Conservation (phyloP, 495 filamentous ascomycete genomes). For the Bombardia bombarda region DNA sequence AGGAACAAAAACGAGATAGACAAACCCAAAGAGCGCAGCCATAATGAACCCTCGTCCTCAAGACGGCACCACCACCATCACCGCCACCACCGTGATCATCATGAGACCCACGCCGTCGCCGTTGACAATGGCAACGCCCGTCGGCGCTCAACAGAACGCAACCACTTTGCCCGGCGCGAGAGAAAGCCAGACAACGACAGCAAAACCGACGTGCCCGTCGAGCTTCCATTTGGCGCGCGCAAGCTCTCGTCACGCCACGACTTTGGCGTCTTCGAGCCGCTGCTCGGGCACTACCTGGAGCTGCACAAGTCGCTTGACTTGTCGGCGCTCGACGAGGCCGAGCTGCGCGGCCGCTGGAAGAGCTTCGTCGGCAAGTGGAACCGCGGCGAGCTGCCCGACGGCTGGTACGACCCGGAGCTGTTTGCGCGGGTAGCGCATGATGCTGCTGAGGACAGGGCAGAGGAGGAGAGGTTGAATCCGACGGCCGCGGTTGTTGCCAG, state of each 20-base stretch:
- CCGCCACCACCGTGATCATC: too few relatives aligned
- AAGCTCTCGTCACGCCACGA: slow-evolving; percentile 56
- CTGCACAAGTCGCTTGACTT: slow-evolving; percentile 73
- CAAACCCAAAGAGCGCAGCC: too few relatives aligned
- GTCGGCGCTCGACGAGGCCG: slow-evolving; percentile 55
- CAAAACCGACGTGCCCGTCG: too few relatives aligned
- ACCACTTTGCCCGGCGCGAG: too few relatives aligned
- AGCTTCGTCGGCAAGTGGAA: slow-evolving; percentile 94
- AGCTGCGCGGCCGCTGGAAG: slow-evolving; percentile 82
- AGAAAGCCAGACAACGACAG: too few relatives aligned
- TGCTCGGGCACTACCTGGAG: slow-evolving; percentile 84
- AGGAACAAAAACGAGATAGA: too few relatives aligned
- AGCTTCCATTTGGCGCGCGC: slow-evolving; percentile 63
- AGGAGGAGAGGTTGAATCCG: slow-evolving; percentile 2
- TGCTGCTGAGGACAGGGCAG: slow-evolving; percentile 4
- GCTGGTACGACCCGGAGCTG: slow-evolving; percentile 81
- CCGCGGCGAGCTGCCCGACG: slow-evolving; percentile 80
- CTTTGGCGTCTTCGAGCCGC: slow-evolving; percentile 50
- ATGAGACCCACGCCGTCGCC: too few relatives aligned
- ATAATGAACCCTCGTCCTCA: too few relatives aligned
- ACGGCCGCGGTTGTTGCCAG: too few relatives aligned
- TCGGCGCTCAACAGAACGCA: too few relatives aligned
- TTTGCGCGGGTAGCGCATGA: slow-evolving; percentile 39
- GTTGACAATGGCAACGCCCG: too few relatives aligned
- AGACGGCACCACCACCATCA: too few relatives aligned